These are phyloP conservation scores for Viola odorata DNA, from an alignment of 345 rosid species.

Conservation along the genomic window DNA sequence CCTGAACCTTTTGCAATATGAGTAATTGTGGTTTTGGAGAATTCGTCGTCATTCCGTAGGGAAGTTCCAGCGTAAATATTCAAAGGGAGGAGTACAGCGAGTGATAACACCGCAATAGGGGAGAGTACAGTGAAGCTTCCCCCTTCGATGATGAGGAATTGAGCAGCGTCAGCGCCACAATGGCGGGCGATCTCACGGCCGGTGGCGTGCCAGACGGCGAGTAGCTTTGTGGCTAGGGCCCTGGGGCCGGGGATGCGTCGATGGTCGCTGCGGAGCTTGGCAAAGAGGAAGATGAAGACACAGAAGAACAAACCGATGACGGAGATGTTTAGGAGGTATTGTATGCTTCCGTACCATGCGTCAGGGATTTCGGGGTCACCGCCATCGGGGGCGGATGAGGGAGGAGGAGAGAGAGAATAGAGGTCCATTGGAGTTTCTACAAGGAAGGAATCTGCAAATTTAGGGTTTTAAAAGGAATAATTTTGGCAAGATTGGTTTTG, in stretches of 20 bases:
- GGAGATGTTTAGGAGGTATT: constrained; percentile 85
- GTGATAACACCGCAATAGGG: constrained; percentile 44
- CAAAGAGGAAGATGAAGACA: constrained; percentile 77
- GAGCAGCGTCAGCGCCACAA: constrained; percentile 97
- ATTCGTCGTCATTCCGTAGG: constrained; percentile 50
- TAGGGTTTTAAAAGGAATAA: constrained; percentile 11
- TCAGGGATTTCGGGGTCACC: constrained; percentile 33
- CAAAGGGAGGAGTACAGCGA: constrained; percentile 65
- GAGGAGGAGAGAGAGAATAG: constrained; percentile 2
- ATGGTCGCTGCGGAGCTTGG: constrained; percentile 94
- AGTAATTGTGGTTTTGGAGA: constrained; percentile 77
- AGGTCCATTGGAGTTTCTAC: background rate
- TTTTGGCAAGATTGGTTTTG: background rate
- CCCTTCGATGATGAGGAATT: constrained; percentile 82
- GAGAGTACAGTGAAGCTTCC: constrained; percentile 69
- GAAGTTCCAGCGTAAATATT: constrained; percentile 86
- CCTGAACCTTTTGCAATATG: constrained; percentile 78
- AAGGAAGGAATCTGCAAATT: background rate
- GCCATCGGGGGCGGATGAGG: constrained; percentile 23
- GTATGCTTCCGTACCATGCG: constrained; percentile 91
- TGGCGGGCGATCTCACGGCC: constrained; percentile 79
- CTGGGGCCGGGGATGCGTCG: constrained; percentile 80
- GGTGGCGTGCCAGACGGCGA: constrained; percentile 95
- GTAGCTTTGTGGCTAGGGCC: constrained; percentile 68
- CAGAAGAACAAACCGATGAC: constrained; percentile 73